Conservation (phyloP, 495 filamentous ascomycete genomes). For the Podospora pseudocomata region DNA sequence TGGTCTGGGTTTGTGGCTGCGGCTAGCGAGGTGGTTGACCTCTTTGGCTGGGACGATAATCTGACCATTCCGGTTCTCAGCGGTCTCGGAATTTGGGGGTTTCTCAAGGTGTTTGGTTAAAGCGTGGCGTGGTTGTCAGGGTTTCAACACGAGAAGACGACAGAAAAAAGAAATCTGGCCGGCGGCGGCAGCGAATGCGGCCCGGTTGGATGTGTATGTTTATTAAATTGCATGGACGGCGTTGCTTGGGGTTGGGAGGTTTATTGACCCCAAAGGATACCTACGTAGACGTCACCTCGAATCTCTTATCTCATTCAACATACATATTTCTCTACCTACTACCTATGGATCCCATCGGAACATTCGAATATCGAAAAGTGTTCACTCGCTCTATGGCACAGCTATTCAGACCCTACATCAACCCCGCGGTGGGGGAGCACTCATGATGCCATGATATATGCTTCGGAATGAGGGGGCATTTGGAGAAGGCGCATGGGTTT, state of each 20-base stretch:
- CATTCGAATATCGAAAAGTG: not conserved
- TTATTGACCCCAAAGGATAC: not conserved
- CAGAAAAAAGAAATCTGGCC: conserved; percentile 4
- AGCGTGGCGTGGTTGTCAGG: not conserved
- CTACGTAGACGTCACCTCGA: conserved; percentile 1
- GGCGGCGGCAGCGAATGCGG: not conserved
- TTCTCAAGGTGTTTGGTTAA: conserved; percentile 84
- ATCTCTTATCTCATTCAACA: not conserved
- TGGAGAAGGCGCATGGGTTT: conserved; percentile 2
- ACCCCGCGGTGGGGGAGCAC: not conserved
- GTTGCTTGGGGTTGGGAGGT: conserved; percentile 6
- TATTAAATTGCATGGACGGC: conserved; percentile 18
- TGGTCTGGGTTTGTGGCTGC: conserved; percentile 84
- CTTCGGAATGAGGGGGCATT: not conserved
- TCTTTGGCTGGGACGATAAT: conserved; percentile 95
- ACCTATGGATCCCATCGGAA: not conserved
- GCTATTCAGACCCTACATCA: not conserved
- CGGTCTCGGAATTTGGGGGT: conserved; percentile 86
- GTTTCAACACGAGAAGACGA: not conserved
- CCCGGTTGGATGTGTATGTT: conserved; percentile 14
- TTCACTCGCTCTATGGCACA: not conserved
- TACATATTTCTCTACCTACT: not conserved
- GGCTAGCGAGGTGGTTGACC: conserved; percentile 82
- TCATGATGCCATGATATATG: conserved; percentile 6
- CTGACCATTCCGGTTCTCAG: conserved; percentile 91